A percentile compares a stretch with the other conserved stretches of the same genome.
These are phyloP conservation scores for Acacia acuminata DNA, from an alignment of 306 rosid species.

Conservation along the genomic window DNA sequence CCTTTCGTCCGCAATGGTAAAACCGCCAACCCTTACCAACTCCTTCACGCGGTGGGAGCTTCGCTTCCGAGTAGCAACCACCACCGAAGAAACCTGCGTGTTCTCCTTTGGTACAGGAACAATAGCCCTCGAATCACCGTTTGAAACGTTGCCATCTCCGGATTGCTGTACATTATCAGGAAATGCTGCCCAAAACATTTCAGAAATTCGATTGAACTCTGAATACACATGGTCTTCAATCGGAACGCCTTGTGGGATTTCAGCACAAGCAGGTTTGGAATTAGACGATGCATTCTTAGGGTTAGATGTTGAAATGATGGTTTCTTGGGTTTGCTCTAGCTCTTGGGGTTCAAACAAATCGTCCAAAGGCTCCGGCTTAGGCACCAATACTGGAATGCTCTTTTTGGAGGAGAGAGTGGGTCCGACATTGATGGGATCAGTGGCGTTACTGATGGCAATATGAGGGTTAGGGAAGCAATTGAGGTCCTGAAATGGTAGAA, in stretches of 20 bases:
- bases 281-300: conserved; percentile 19
- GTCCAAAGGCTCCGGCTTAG: conserved; percentile 73
- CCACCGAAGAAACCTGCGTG: conserved; percentile 28
- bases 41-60: conserved; percentile 48
- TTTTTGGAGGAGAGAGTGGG: not conserved
- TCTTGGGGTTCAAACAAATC: conserved; percentile 26
- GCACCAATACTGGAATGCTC: conserved; percentile 51
- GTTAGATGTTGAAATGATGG: conserved; percentile 26
- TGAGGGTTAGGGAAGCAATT: conserved; percentile 46
- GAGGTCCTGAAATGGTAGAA: conserved; percentile 58
- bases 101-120: conserved; percentile 56
- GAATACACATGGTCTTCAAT: conserved; percentile 46
- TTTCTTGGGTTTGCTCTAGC: conserved; percentile 2
- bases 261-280: conserved; percentile 12
- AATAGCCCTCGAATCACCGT: conserved; percentile 55
- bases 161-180: conserved; percentile 30
- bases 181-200: conserved; percentile 70
- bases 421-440: not conserved
- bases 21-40: conserved; percentile 73
- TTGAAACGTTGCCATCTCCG: conserved; percentile 30
- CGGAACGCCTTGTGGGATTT: conserved; percentile 29
- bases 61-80: conserved; percentile 30
- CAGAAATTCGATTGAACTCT: conserved; percentile 68
- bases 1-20: conserved; percentile 50
- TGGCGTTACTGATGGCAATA: not conserved